A percentile compares a stretch with the other conserved stretches of the same genome.
phyloP scores from a whole-genome alignment of 2,329 filamentous ascomycete species.

The Fusarium neocosmosporiellum region DNA sequence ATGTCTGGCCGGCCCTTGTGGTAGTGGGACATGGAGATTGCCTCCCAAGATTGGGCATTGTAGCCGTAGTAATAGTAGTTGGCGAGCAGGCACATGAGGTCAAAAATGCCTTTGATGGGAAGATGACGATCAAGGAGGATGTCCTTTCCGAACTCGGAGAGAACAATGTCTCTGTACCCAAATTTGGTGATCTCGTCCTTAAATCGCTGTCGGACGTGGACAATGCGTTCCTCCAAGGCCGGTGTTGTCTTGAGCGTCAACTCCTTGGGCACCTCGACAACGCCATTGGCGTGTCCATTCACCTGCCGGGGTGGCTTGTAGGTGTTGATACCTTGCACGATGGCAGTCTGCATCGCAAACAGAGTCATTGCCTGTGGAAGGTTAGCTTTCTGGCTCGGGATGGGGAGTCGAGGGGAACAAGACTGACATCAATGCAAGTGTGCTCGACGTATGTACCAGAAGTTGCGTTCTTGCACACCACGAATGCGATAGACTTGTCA shows the following conservation, averaged over 20 bases:
- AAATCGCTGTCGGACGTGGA: constrained; percentile 17
- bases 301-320: constrained; percentile 1
- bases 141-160: constrained; percentile 22
- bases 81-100: constrained; percentile 22
- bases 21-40: constrained; percentile 29
- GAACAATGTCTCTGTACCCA: constrained; percentile 19
- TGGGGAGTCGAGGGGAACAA: neutral
- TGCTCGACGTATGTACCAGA: constrained; percentile 29
- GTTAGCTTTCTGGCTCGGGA: neutral
- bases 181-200: constrained; percentile 11
- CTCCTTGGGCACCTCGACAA: neutral
- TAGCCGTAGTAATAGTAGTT: constrained; percentile 26
- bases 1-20: constrained; percentile 30
- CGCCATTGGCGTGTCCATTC: constrained; percentile 16
- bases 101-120: constrained; percentile 24
- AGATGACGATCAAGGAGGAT: constrained; percentile 17
- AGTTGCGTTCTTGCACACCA: constrained; percentile 24
- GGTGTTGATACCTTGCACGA: constrained; percentile 15
- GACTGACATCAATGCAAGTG: constrained; percentile 22
- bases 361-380: constrained; percentile 19
- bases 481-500: constrained; percentile 23
- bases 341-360: constrained; percentile 18
- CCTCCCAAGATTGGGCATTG: constrained; percentile 23
- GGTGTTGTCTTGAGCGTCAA: constrained; percentile 20
- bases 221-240: constrained; percentile 12